Percentiles rank a stretch among this genome's conserved stretches.
Conservation (phyloP, 345 rosid species). For the Pistacia integerrima region DNA sequence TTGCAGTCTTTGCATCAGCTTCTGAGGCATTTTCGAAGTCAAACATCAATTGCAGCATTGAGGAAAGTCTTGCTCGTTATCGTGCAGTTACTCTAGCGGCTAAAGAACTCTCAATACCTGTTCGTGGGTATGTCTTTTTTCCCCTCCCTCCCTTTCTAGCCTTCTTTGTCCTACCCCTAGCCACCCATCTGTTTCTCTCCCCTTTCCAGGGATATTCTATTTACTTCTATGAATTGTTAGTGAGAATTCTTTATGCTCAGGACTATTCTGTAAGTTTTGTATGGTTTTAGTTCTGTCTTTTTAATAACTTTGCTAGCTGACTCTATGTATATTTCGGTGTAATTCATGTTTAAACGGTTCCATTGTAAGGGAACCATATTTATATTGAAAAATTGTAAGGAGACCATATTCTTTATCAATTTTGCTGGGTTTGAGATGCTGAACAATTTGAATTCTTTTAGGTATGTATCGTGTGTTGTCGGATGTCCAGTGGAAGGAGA, state of each 20-base stretch:
- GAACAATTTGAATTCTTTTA: constrained; percentile 30
- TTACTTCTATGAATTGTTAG: neutral
- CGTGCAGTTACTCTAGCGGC: constrained; percentile 60
- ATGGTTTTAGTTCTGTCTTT: neutral
- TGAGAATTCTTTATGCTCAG: neutral
- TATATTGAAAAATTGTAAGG: neutral
- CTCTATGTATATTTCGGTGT: neutral
- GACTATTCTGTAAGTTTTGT: neutral
- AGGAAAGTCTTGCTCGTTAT: constrained; percentile 74
- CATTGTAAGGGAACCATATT: neutral
- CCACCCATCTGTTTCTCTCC: neutral
- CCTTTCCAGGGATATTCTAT: neutral
- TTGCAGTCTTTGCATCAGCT: constrained; percentile 82
- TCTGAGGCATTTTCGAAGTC: constrained; percentile 78
- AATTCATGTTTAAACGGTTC: neutral
- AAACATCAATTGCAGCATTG: constrained; percentile 74
- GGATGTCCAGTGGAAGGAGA: constrained; percentile 93
- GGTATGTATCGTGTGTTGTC: constrained; percentile 92
- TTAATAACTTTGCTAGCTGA: neutral
- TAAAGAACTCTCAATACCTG: constrained; percentile 55
- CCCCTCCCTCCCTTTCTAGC: neutral
- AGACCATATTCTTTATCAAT: neutral
- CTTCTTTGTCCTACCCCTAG: neutral
- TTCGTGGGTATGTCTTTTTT: constrained; percentile 61
- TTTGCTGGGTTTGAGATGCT: constrained; percentile 1